Base-by-base conservation (phyloP, 2,329 filamentous ascomycete genomes). In the Magnaporthiopsis poae region DNA sequence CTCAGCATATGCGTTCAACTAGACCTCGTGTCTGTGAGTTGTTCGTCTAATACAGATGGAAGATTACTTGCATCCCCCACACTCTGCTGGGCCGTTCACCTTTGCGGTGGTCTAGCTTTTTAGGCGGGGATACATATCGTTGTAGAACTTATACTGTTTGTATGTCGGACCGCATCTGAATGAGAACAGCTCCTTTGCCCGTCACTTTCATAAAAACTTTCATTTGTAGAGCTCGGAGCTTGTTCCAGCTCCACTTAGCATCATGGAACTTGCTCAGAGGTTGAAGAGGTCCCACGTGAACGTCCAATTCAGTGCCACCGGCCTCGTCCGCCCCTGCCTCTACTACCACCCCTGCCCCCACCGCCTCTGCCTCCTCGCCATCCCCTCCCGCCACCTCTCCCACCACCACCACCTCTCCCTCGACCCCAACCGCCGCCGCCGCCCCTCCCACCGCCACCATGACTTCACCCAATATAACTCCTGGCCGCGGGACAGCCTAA, bases 11-110 rank as follows among this genome's bases (percentile, higher is more conserved):
- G 71, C 78, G 75, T 76, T 74, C 75, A 74, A 74, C 73, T 70
- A 75, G 70, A 71, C 69, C 66, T 71, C 69, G 71, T 69, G 71
- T 71, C 78, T 74, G 68, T 80, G 78, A 76, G 75, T 75, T 77
- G 75, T 73, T 74, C 72, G 79, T 77, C 79, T 79, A 80, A 77
- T 77, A 74, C 72, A 71, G 75, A 78, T 81, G 79, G 80, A 75
- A 81, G 76, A 81, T 71, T 64, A 69, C 66, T 31, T 73, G 68
- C 69, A 67, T 75, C 79, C 79, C 78, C 76, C 73, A 75, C 79
- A 80, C 80, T 81, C 79, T 81, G 79, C 79, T 76, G 75, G 75
- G 70, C 79, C 73, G 72, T 69, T 72, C 69, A 63, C 36, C 64
- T 67, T 74, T 73, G 70, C 75, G 70, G 70, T 77, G 78, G 74